phyloP scores from a whole-genome alignment of 2,329 filamentous ascomycete genomes.

The Ophiostoma pallidulum region DNA sequence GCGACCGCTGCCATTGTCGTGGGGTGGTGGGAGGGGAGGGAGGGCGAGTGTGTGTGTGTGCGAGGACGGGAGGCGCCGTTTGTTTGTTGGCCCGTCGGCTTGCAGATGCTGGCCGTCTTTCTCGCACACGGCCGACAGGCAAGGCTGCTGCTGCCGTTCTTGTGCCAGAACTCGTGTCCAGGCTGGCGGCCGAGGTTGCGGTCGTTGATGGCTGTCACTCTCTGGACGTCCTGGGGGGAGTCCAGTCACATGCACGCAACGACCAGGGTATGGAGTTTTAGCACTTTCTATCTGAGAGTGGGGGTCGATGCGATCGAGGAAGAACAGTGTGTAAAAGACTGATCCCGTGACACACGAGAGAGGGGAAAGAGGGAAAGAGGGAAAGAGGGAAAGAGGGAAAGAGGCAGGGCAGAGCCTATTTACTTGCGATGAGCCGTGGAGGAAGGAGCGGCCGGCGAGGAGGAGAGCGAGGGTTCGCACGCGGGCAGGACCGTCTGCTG shows the following conservation, averaged over 20 bases:
- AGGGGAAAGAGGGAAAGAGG: not conserved
- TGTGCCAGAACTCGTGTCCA: too few species aligned
- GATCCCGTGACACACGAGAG: not conserved
- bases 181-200: too few species aligned
- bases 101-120: not conserved
- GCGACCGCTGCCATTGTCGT: constrained; percentile 22
- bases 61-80: not conserved
- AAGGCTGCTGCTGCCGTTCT: not conserved
- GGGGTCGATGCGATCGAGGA: not conserved
- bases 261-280: not conserved
- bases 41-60: not conserved
- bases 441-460: too few species aligned
- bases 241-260: too few species aligned
- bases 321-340: not conserved
- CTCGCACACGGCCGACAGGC: too few species aligned
- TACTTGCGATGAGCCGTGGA: too few species aligned
- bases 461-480: not conserved
- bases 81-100: not conserved
- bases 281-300: not conserved
- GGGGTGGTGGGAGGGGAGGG: not conserved
- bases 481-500: not conserved
- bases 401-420: too few species aligned
- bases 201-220: not conserved
- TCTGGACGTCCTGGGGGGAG: too few species aligned
- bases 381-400: not conserved